phyloP scores from a whole-genome alignment of 2,329 filamentous ascomycete species.

The Neobulgaria alba region DNA sequence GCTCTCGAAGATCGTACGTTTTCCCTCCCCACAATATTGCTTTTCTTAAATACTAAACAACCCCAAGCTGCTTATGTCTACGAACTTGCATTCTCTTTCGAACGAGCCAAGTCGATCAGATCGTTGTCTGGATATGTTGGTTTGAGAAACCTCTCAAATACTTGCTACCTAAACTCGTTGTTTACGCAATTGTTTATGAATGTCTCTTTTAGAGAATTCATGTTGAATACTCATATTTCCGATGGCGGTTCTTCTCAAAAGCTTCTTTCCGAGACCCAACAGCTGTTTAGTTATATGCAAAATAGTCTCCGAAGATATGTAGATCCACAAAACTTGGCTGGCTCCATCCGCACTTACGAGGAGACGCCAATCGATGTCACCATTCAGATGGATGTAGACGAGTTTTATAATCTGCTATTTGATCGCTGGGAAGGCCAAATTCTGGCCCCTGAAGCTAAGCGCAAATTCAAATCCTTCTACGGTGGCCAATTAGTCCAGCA shows the following conservation, averaged over 20 bases:
- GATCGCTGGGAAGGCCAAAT: slow-evolving; percentile 86
- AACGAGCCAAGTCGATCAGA: slow-evolving; percentile 60
- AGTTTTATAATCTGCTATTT: slow-evolving; percentile 92
- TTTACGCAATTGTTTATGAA: slow-evolving; percentile 98
- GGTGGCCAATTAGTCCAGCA: slow-evolving; percentile 89
- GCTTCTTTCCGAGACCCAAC: slow-evolving; percentile 69
- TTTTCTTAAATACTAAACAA: neutral
- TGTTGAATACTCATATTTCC: slow-evolving; percentile 53
- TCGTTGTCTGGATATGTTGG: slow-evolving; percentile 78
- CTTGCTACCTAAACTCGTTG: slow-evolving; percentile 93
- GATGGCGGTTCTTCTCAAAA: slow-evolving; percentile 50
- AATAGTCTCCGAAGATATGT: slow-evolving; percentile 66
- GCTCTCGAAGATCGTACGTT: slow-evolving; percentile 30
- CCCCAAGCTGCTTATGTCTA: slow-evolving; percentile 45
- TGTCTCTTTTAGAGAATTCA: slow-evolving; percentile 73
- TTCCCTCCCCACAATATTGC: neutral
- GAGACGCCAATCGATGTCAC: slow-evolving; percentile 75
- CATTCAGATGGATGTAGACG: slow-evolving; percentile 95
- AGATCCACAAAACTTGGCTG: slow-evolving; percentile 64
- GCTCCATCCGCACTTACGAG: slow-evolving; percentile 73
- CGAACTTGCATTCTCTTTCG: slow-evolving; percentile 52
- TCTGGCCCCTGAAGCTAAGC: slow-evolving; percentile 56
- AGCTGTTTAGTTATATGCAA: slow-evolving; percentile 79
- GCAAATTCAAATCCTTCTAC: slow-evolving; percentile 72
- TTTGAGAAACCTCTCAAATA: slow-evolving; percentile 85